Conservation (phyloP, 345 rosid genomes). For the Citrus mangshanensis region DNA sequence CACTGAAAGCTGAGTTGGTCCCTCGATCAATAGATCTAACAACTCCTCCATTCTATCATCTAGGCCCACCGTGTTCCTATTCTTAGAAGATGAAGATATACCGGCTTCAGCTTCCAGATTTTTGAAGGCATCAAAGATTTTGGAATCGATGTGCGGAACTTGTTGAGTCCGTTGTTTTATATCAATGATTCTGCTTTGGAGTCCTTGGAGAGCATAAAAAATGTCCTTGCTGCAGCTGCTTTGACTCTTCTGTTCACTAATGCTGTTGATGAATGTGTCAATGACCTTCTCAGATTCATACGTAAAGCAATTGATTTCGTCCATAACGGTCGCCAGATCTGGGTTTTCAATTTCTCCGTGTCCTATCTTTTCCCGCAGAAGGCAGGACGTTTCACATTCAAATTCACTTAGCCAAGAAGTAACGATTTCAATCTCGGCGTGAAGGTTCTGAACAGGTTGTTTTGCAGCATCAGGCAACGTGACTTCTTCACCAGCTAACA, state of each 20-base stretch:
- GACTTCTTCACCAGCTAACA: background rate
- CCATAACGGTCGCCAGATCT: background rate
- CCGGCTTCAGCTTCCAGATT: too few species aligned
- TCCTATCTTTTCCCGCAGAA: background rate
- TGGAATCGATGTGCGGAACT: too few species aligned
- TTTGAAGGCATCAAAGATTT: too few species aligned
- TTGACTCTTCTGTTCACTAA: background rate
- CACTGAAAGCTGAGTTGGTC: too few species aligned
- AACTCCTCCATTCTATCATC: too few species aligned
- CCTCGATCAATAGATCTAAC: too few species aligned
- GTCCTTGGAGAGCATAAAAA: background rate
- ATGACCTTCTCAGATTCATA: background rate
- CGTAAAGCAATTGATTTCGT: background rate
- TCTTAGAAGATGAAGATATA: too few species aligned
- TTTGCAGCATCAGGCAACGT: background rate
- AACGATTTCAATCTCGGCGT: background rate
- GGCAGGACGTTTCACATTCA: accelerated
- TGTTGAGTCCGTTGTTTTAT: background rate
- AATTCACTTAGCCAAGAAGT: background rate
- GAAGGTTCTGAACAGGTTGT: background rate
- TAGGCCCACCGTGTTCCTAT: too few species aligned
- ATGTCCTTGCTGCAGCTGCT: background rate
- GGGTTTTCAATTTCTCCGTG: too few species aligned
- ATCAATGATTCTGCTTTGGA: background rate
- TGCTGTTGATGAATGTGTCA: background rate